phyloP scores from a whole-genome alignment of 805 yeast species.

The Cyberlindnera lachancei region DNA sequence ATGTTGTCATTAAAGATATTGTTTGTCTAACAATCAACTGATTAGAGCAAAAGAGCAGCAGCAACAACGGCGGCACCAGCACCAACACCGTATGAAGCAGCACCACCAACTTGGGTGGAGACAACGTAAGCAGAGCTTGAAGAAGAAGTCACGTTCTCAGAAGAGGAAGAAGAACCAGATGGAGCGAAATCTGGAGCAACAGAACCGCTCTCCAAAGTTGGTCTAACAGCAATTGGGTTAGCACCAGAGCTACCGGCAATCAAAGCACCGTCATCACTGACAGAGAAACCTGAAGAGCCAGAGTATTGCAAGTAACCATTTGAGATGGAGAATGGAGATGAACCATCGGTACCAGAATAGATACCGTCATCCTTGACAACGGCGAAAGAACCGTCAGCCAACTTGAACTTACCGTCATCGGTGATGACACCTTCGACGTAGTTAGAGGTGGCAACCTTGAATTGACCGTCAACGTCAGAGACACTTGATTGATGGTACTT shows the following conservation, averaged over 20 bases:
- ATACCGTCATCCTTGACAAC: conserved; percentile 21
- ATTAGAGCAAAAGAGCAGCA: conserved; percentile 24
- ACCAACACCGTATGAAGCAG: conserved; percentile 11
- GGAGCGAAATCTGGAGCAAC: conserved; percentile 7
- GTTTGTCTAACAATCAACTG: no score
- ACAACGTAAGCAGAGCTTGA: background rate
- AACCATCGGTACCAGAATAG: conserved; percentile 24
- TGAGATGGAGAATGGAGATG: conserved; percentile 32
- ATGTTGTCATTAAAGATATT: no score
- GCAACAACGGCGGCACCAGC: conserved; percentile 25
- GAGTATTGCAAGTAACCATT: conserved; percentile 30
- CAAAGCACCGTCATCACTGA: conserved; percentile 23
- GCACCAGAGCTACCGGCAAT: conserved; percentile 9
- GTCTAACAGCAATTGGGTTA: conserved; percentile 15
- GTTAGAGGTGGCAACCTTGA: conserved; percentile 11
- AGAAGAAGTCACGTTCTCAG: background rate
- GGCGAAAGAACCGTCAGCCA: conserved; percentile 24
- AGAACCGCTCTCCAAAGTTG: conserved; percentile 16
- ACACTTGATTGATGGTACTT: conserved; percentile 26
- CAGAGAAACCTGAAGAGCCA: conserved; percentile 31
- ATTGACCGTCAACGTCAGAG: conserved; percentile 12
- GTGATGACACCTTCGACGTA: conserved; percentile 19
- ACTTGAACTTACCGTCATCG: conserved; percentile 26
- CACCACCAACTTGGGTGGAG: conserved; percentile 18
- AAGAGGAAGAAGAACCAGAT: background rate